Base-by-base conservation (phyloP, 1,139 yeast genomes). In the Saccharomyces hybrid region DNA sequence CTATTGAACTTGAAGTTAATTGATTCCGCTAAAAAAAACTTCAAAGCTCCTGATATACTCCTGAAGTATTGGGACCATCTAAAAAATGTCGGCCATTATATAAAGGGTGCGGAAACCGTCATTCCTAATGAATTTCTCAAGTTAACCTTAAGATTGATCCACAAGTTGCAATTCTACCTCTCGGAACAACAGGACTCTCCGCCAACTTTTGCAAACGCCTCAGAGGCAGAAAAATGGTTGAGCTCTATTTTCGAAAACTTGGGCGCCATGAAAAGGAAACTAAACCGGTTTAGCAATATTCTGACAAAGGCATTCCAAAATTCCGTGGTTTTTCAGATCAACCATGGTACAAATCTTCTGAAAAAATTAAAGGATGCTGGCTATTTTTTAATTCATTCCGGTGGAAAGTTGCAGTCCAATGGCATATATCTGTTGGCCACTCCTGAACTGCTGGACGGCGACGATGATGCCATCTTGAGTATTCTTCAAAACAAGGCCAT, bases 41-140 rank as follows among this genome's bases (percentile, higher is more conserved):
- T 88, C 69, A 88, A 88, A 65, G 97, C 88, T 64, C 93, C 96
- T 0, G 97, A 91, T 62, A 91, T 86, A 64, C 75, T 91, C 54
- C 88, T 86, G 64, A 83, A 80, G 58, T 83, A 85, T 26, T 89
- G 95, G 86, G 74, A 76, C 48, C 83, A 84, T 61, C 74, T 91
- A 59, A 85, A 81, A 61, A 82, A 83, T 61, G 76, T 88, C 29
- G 96, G 96, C 49, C 76, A 72, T 54, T 78, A 78, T 57, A 81
- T 90, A 32, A 88, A 86, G 53, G 90, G 91, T 13, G 95, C 95
- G 25, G 88, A 93, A 53, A 80, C 82, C 6, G 84, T 85, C 23
- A 84, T 90, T 50, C 95, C 97, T 0, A 85, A 83, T 59, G 90
- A 85, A 64, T 82, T 86, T 52, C 77, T 88, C 0, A 68, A 80